Base-by-base conservation (phyloP, 1,284 basidiomycete genomes). In the Ganoderma lingzhi region DNA sequence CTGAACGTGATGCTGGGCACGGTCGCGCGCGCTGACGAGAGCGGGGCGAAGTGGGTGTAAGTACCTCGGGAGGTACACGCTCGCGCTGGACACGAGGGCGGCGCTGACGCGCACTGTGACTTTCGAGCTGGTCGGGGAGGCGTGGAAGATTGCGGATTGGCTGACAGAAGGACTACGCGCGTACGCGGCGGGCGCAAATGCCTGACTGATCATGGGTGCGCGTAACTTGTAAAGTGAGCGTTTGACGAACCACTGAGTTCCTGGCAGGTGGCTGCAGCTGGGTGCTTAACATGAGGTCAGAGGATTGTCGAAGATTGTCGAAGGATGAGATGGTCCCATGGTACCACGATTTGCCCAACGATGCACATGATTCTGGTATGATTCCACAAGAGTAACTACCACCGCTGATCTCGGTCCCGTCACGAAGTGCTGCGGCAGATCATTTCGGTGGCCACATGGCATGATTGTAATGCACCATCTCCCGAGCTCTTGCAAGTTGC, bases 1-100 rank as follows among this genome's bases (percentile, higher is more conserved):
- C 73, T 88, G 65, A 73, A 78, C 15, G 85, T 89, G 23, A 85
- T 85, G 6, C 76, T 88, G 4, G 87, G 86, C 12, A 82, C 84
- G 15, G 80, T 89, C 48, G 84, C 87, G 30, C 82, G 87, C n/a
- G 83, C 83, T 5, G 87, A 87, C 72, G 78, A 78, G 28, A 75
- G 80, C 17, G 87, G 88, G 19, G 84, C 84, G 71, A 77, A 84
- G 59, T 84, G 83, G 80, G 70, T 89, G 39, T 85, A 23, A 23
- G 23, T 23, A 82, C 71, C 82, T 81, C 5, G 87, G 87, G 9
- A 81, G 79, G 19, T 88, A 88, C 71, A 79, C 76, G 44, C 64
- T 88, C 42, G 80, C 80, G 45, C 74, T 75, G 45, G 74, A 75
- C 42, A 68, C 74, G 44, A 67, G 63, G 30, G 64, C 60, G 19